Conservation (phyloP, 2,329 filamentous ascomycete genomes). For the Huntiella savannae region DNA sequence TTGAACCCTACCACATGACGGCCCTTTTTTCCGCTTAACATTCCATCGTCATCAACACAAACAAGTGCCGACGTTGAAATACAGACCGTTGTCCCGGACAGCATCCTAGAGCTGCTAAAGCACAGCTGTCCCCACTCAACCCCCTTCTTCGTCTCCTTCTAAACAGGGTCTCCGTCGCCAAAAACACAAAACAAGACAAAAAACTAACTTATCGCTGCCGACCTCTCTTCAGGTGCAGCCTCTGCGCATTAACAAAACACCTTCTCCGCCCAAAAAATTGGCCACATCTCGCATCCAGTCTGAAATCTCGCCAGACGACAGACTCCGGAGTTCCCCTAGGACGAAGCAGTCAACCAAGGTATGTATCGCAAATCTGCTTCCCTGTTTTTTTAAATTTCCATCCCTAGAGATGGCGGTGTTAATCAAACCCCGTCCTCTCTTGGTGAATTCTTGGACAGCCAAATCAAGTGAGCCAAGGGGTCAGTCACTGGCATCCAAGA, state of each 20-base stretch:
- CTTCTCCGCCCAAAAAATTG: constrained; percentile 18
- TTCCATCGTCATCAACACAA: too few relatives aligned
- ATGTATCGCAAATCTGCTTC: constrained; percentile 16
- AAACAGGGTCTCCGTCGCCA: not conserved
- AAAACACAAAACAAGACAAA: not conserved
- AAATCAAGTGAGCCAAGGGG: too few relatives aligned
- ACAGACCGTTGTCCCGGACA: too few relatives aligned
- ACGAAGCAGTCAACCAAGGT: constrained; percentile 65
- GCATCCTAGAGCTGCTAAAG: too few relatives aligned
- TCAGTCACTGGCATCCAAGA: too few relatives aligned
- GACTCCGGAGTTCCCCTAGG: constrained; percentile 79
- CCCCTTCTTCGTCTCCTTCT: too few relatives aligned
- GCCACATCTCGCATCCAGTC: constrained; percentile 51
- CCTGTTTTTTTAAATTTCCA: constrained; percentile 11
- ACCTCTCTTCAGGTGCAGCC: constrained; percentile 43
- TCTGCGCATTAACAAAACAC: constrained; percentile 59
- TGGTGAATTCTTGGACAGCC: too few relatives aligned
- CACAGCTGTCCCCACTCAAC: too few relatives aligned
- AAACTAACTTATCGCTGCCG: not conserved
- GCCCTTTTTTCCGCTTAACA: too few relatives aligned
- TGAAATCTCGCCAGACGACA: constrained; percentile 73
- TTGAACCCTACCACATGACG: too few relatives aligned
- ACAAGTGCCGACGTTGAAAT: too few relatives aligned
- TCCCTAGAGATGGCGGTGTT: constrained; percentile 12
- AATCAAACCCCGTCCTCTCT: constrained; percentile 3